Evolutionary conservation across 73 alveolate species (phyloP).

Genomic region (Paramecium sonneborni): DNA sequence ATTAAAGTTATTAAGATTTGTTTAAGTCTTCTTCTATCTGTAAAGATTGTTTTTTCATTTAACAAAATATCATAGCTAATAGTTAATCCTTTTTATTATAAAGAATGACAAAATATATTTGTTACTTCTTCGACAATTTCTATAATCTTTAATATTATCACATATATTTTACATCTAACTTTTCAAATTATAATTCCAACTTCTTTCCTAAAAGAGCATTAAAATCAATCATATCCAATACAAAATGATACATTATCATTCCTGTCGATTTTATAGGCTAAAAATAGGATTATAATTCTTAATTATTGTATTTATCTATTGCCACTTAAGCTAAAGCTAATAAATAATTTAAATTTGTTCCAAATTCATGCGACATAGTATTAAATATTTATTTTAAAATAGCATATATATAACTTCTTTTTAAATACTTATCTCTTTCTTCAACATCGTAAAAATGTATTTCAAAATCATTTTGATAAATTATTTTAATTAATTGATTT

Average conservation of each 20-base stretch:
- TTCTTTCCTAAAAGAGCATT: conserved; percentile 45
- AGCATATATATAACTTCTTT: neutral
- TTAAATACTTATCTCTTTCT: conserved; percentile 10
- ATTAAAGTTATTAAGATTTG: conserved; percentile 55
- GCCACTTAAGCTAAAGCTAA: conserved; percentile 44
- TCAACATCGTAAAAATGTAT: neutral
- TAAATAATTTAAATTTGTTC: conserved; percentile 42
- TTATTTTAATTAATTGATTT: neutral
- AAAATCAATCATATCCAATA: conserved; percentile 32
- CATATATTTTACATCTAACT: neutral
- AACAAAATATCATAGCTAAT: neutral
- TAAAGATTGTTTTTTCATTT: neutral
- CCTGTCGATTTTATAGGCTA: neutral
- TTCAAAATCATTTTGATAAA: neutral
- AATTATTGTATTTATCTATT: neutral
- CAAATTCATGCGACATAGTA: conserved; percentile 29
- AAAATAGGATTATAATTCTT: neutral
- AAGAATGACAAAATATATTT: neutral
- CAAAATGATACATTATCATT: neutral
- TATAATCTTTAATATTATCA: neutral
- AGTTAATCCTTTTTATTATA: neutral
- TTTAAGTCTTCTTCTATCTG: conserved; percentile 58
- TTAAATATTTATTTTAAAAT: neutral
- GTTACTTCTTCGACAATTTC: neutral
- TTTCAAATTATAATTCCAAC: neutral